Base-by-base conservation (phyloP, 148 eudicot genomes). In the Suaeda aralocaspica region DNA sequence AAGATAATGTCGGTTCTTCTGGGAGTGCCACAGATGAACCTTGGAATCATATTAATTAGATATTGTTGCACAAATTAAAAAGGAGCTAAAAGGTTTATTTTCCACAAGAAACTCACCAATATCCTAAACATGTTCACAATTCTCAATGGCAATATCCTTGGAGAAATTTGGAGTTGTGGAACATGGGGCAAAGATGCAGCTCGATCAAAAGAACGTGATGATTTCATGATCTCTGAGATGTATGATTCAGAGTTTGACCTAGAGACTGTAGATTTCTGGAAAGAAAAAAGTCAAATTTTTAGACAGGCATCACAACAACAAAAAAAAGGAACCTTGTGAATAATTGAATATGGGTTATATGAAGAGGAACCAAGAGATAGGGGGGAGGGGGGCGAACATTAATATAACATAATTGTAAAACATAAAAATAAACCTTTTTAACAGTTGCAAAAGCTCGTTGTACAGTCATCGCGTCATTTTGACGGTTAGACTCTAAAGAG, bases 381-480 rank as follows among this genome's bases (percentile, higher is more conserved):
- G 51, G 76, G 49, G 49, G 6, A 45, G 49, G 49, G 8, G 41
- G 8, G 8, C 41, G 8, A 36, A 8, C 5, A 36, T 36, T 36
- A 36, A 36, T 36, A 36, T 36, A 36, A 36, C n/a, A n/a, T n/a
- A n/a, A n/a, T n/a, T n/a, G n/a, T n/a, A n/a, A n/a, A n/a, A n/a
- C n/a, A n/a, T n/a, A 36, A 8, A 67, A 68, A 66, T 11, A 33
- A 69, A 93, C 97, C 92, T 87, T 87, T 80, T 77, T 89, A 26
- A 80, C 76, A 68, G 78, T 81, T 69, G 93, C 91, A 91, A 95
- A 95, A 63, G 99, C 99, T 74, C 86, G 97, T 68, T 91, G 99
- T 29, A 95, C 99, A 69, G 93, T 79, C 83, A 86, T 82, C 34
- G 99, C 99, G 84, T 87, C 99, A 74, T 76, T 86, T 85, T 95